Base-by-base conservation (phyloP, 2,329 filamentous ascomycete genomes). In the Chaetomiaceae sp. region DNA sequence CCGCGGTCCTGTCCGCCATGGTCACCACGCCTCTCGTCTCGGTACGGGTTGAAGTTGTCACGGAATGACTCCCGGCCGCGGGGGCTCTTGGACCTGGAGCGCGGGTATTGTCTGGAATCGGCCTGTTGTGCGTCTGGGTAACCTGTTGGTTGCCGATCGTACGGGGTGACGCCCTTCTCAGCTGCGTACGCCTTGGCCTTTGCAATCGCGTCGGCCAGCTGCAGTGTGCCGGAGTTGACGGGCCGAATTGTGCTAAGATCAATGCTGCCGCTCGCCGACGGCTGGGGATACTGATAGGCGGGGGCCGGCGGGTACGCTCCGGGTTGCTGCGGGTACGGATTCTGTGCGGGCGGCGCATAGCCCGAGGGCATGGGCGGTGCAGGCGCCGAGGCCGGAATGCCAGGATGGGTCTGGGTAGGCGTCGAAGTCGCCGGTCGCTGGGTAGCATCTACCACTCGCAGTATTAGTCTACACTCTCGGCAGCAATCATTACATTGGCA, bases 121-220 rank as follows among this genome's bases (percentile, higher is more conserved):
- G 66, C 68, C 56, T 77, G 66, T 61, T 77, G 69, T 60, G 71
- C 60, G 60, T 74, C 69, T 59, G 68, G 51, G 40, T 77, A 79
- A 2, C 48, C 51, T 46, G 70, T 70, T 48, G 70, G 68, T 35
- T 76, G 75, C 45, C 81, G 74, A 44, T 85, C 81, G 65, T 84
- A 85, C 14, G 77, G 74, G 33, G 77, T 71, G 30, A 89, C 74
- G 54, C 87, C 88, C 64, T 89, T 87, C 66, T 92, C 85, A 25
- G 86, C 83, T 35, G 89, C 88, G 67, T 87, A 88, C 37, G 85
- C 86, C 66, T 87, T 87, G 41, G 89, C 89, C 66, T 90, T 89
- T 34, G 89, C 87, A 61, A 95, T 85, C 43, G 89, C 87, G 66
- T 95, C 89, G 52, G 86, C 81, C 57, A 95, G 85, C 68, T 85